These are phyloP conservation scores for Leccinum obscurum DNA, from an alignment of 768 basidiomycete species.

Conservation along the genomic window DNA sequence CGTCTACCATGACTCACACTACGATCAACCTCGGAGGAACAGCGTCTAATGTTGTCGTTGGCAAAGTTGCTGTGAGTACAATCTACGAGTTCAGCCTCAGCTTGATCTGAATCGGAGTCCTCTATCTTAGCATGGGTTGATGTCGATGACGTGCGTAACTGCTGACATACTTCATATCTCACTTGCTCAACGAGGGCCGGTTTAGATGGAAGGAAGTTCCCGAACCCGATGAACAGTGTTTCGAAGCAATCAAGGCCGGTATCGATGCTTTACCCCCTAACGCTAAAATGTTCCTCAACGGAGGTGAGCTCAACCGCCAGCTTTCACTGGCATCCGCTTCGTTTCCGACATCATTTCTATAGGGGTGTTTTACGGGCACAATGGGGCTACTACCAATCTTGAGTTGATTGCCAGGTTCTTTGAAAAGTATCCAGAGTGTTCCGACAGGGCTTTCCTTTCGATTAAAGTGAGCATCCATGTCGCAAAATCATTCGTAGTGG, in stretches of 20 bases:
- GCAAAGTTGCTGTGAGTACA: constrained; percentile 36
- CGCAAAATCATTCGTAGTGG: constrained; percentile 25
- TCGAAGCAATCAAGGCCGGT: constrained; percentile 47
- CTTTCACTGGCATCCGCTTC: constrained; percentile 16
- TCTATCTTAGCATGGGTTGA: constrained; percentile 46
- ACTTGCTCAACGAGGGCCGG: not conserved
- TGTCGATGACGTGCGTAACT: constrained; percentile 52
- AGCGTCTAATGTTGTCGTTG: constrained; percentile 36
- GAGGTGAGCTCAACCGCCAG: constrained; percentile 33
- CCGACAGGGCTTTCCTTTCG: constrained; percentile 35
- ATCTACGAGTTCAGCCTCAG: not conserved
- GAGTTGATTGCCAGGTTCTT: constrained; percentile 52
- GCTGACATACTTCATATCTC: no score
- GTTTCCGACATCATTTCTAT: constrained; percentile 38
- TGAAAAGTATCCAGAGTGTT: constrained; percentile 37
- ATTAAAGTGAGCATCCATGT: constrained; percentile 27
- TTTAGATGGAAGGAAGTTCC: constrained; percentile 1
- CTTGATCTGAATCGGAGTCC: not conserved
- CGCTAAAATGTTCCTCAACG: constrained; percentile 51
- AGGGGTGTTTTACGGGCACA: constrained; percentile 61
- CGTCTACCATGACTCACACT: constrained; percentile 27
- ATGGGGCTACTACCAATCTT: constrained; percentile 44
- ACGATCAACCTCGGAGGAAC: constrained; percentile 41
- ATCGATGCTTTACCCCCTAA: constrained; percentile 44
- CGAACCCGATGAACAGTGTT: constrained; percentile 29